Conservation (phyloP, 139 green algal species). For the Auxenochlorella pyrenoidosa region DNA sequence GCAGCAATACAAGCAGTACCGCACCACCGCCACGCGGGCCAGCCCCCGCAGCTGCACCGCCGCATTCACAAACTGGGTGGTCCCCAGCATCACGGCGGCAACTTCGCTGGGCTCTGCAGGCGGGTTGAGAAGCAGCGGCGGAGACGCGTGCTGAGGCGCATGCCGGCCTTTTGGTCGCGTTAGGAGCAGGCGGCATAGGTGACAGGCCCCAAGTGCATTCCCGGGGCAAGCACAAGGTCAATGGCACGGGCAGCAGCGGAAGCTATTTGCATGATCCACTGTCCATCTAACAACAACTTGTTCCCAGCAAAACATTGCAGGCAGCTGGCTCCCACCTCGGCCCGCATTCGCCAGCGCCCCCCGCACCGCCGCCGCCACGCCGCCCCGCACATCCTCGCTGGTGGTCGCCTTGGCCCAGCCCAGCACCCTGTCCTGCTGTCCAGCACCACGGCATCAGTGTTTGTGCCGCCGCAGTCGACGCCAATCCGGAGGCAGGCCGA, state of each 20-base stretch:
- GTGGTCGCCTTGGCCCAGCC: conserved; percentile 31
- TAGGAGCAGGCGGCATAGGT: no score
- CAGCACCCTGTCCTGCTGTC: background rate
- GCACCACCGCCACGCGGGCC: conserved; percentile 41
- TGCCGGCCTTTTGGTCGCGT: no score
- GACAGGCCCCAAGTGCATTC: no score
- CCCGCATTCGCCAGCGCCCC: background rate
- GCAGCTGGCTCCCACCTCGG: background rate
- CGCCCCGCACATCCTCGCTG: conserved; percentile 10
- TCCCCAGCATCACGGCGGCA: conserved; percentile 44
- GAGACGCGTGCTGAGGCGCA: no score
- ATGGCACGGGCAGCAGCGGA: no score
- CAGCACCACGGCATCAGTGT: conserved; percentile 38
- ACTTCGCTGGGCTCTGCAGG: conserved; percentile 34
- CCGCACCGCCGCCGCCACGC: background rate
- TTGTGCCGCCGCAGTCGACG: conserved; percentile 45
- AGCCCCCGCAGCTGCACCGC: conserved; percentile 31
- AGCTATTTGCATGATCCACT: no score
- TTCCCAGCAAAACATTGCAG: no score
- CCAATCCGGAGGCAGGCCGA: conserved; percentile 21
- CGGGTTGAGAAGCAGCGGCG: no score
- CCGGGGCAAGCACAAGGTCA: no score
- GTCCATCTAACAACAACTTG: no score
- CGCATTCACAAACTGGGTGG: conserved; percentile 59
- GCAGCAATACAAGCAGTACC: no score